Base-by-base conservation (phyloP, 257 asterid genomes). In the Asclepias syriaca region DNA sequence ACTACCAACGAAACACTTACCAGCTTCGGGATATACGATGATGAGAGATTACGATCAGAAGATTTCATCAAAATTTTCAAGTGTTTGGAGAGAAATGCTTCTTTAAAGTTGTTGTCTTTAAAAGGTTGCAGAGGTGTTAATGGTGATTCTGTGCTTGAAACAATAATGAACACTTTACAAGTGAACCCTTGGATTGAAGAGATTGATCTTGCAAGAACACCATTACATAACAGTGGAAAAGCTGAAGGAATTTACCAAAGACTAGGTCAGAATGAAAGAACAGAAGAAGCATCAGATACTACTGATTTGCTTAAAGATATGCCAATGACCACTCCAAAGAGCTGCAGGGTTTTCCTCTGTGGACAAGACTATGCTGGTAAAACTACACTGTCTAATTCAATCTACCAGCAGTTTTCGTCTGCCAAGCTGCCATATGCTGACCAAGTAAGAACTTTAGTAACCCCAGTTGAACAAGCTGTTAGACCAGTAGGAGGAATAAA, bases 161-260 rank as follows among this genome's bases (percentile, higher is more conserved):
- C 89, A 0, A 88, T 92, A 56, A 85, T 82, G 81, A 88, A 81
- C 74, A 85, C 84, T 2, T 49, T 92, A 72, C 87, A 88, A 71
- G 91, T 90, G 77, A 92, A 92, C 73, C 98, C 98, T 4, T 92
- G 98, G 95, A 86, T 92, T 34, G 95, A 90, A 81, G 91, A 86
- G 46, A 79, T 90, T 43, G 95, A 90, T 77, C 84, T 92, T 54
- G 66, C 77, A 16, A 57, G 85, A 79, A 90, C 96, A 4, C 96
- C 98, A 13, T 84, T 90, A 54, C 91, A 89, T 39, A 77, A 79
- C 57, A 69, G 84, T 19, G 95, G 97, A 37, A 79, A 85, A 77
- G 79, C 95, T 5, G 90, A 92, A 82, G 81, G 65, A 61, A 72
- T 92, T 67, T 77, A 78, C 73, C 89, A 80, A 68, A 85, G 80